Percentiles rank a stretch among this genome's conserved stretches.
These are phyloP conservation scores for Penicillium freii DNA, from an alignment of 2,329 filamentous ascomycete genomes.

Conservation along the genomic window DNA sequence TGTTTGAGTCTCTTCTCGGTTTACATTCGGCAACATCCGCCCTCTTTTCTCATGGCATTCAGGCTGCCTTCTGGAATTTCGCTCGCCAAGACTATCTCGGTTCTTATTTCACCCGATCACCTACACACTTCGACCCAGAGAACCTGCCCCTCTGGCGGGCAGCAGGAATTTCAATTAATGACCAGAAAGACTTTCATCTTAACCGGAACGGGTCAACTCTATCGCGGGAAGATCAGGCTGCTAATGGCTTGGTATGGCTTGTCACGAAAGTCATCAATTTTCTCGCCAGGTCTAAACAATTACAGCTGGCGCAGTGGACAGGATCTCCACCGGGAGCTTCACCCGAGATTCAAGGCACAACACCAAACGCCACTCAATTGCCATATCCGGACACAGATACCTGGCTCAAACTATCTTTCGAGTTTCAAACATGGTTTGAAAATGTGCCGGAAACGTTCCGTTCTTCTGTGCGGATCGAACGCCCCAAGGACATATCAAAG, in stretches of 20 bases:
- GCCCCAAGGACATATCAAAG: conserved; percentile 33
- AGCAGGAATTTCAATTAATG: conserved; percentile 57
- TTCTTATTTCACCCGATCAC: conserved; percentile 59
- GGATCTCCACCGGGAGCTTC: conserved; percentile 35
- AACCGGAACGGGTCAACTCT: conserved; percentile 32
- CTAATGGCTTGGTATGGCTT: conserved; percentile 62
- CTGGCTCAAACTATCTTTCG: conserved; percentile 55
- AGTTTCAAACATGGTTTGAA: conserved; percentile 58
- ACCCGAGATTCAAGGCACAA: conserved; percentile 27
- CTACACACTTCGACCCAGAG: conserved; percentile 57
- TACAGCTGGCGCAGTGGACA: conserved; percentile 40
- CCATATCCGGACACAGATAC: conserved; percentile 47
- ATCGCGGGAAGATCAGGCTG: conserved; percentile 60
- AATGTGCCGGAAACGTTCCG: conserved; percentile 58
- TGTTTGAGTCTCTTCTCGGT: conserved; percentile 51
- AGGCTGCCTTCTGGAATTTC: conserved; percentile 64
- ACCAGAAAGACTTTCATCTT: conserved; percentile 45
- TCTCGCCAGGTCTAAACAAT: conserved; percentile 56
- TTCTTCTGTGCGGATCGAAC: conserved; percentile 51
- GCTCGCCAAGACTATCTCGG: conserved; percentile 61
- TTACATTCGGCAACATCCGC: conserved; percentile 15
- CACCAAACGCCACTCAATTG: conserved; percentile 31
- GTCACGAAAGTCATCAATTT: conserved; percentile 63
- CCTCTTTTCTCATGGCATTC: conserved; percentile 51
- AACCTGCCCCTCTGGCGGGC: conserved; percentile 60